Evolutionary conservation across 2,329 filamentous ascomycete genomes (phyloP).

Genomic region (Colletotrichum liaoningense): DNA sequence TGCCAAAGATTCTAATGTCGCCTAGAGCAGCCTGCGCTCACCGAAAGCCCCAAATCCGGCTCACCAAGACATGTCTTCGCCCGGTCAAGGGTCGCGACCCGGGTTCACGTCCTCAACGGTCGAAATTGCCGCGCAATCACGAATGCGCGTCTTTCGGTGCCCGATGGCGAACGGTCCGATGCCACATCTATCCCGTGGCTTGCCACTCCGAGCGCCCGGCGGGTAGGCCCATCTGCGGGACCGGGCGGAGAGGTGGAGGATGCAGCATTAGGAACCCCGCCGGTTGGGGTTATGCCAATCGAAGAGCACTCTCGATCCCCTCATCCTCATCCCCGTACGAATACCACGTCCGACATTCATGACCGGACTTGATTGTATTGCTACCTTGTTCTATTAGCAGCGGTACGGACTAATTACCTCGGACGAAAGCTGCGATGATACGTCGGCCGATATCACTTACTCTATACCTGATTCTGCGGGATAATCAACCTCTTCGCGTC

Average conservation of each 20-base stretch:
- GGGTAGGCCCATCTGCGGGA: conserved; percentile 11
- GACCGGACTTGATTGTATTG: neutral
- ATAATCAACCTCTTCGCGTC: neutral
- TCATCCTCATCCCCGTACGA: neutral
- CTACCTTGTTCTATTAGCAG: conserved; percentile 3
- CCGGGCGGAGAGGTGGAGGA: conserved; percentile 5
- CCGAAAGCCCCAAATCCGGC: neutral
- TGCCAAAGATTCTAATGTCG: neutral
- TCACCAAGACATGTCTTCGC: conserved; percentile 16
- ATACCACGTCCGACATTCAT: neutral
- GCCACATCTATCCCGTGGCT: conserved; percentile 6
- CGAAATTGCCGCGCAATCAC: conserved; percentile 1
- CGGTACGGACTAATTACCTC: neutral
- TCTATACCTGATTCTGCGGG: conserved; percentile 6
- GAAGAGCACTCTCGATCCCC: neutral
- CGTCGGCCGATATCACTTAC: neutral
- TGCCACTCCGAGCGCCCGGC: conserved; percentile 13
- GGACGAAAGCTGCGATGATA: neutral
- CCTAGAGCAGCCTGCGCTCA: conserved; percentile 13
- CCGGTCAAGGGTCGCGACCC: conserved; percentile 7
- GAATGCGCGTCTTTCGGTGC: conserved; percentile 6
- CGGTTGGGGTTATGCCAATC: neutral
- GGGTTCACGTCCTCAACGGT: neutral
- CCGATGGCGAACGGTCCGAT: conserved; percentile 15
- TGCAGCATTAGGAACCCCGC: conserved; percentile 8